Evolutionary conservation across 805 yeast genomes (phyloP).

Genomic region (Gaillardinia entomophila): DNA sequence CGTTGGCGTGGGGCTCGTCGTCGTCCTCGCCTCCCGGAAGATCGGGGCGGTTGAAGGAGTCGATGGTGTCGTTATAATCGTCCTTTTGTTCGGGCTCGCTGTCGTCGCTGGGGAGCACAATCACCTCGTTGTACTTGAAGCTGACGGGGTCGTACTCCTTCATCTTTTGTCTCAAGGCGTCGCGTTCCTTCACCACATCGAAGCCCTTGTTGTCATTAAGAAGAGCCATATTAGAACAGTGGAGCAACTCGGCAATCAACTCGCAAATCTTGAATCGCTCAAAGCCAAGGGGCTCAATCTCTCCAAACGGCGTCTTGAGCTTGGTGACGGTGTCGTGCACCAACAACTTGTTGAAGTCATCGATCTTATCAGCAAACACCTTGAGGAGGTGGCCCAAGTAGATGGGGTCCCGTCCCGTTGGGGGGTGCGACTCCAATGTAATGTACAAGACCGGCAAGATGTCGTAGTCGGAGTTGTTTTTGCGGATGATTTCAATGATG

Average conservation of each 20-base stretch:
- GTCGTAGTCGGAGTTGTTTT: conserved; percentile 42
- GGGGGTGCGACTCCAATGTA: conserved; percentile 41
- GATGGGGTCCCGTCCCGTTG: conserved; percentile 43
- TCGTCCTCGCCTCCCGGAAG: conserved; percentile 25
- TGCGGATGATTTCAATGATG: conserved; percentile 40
- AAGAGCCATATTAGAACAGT: conserved; percentile 43
- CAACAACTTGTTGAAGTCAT: conserved; percentile 31
- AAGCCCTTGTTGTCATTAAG: conserved; percentile 40
- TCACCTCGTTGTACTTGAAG: conserved; percentile 40
- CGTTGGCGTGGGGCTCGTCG: conserved; percentile 39
- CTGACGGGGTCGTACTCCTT: conserved; percentile 38
- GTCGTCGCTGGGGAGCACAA: conserved; percentile 25
- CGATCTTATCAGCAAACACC: conserved; percentile 34
- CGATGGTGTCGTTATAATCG: conserved; percentile 27
- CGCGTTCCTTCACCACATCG: conserved; percentile 35
- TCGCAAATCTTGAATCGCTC: conserved; percentile 43
- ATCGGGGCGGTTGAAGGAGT: conserved; percentile 23
- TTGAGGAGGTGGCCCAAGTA: conserved; percentile 38
- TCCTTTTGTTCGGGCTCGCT: conserved; percentile 9
- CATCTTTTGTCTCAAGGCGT: conserved; percentile 33
- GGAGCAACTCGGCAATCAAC: conserved; percentile 40
- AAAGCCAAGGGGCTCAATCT: conserved; percentile 37
- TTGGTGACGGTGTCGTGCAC: conserved; percentile 13
- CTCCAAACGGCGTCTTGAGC: conserved; percentile 21
- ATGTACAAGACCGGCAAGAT: conserved; percentile 40